A percentile compares a stretch with the other conserved stretches of the same genome.
Conservation (phyloP, 2,329 filamentous ascomycete genomes). For the Rhynchosporium agropyri region DNA sequence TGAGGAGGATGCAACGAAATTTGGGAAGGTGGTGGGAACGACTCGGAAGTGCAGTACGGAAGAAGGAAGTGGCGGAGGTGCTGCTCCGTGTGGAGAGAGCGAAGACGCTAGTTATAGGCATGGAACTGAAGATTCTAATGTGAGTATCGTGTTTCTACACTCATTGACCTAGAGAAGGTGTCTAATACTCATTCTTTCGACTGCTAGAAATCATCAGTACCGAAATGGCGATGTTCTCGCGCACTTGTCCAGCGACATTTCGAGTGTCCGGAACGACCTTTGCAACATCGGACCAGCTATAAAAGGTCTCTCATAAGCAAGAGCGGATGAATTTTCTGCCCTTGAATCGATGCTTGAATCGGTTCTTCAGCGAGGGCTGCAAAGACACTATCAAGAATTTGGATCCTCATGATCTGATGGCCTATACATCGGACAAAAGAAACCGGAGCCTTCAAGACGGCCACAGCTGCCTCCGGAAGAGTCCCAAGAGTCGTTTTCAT, state of each 20-base stretch:
- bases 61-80: constrained; percentile 6
- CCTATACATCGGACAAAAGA: not conserved
- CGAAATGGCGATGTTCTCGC: too few species aligned
- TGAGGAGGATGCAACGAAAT: not conserved
- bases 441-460: not conserved
- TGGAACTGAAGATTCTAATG: not conserved
- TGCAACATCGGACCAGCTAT: not conserved
- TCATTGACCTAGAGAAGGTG: not conserved
- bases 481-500: not conserved
- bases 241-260: too few species aligned
- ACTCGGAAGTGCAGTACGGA: constrained; percentile 6
- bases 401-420: too few species aligned
- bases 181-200: not conserved
- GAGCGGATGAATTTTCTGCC: not conserved
- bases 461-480: not conserved
- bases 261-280: not conserved
- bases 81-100: constrained; percentile 8
- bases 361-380: not conserved
- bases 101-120: not conserved
- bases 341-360: constrained; percentile 8
- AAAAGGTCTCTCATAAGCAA: not conserved
- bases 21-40: constrained; percentile 6
- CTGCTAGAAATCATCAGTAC: not conserved
- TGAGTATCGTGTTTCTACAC: not conserved
- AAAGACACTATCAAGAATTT: not conserved